phyloP scores from a whole-genome alignment of 208 protist genomes.

The Eutreptiella sp. region DNA sequence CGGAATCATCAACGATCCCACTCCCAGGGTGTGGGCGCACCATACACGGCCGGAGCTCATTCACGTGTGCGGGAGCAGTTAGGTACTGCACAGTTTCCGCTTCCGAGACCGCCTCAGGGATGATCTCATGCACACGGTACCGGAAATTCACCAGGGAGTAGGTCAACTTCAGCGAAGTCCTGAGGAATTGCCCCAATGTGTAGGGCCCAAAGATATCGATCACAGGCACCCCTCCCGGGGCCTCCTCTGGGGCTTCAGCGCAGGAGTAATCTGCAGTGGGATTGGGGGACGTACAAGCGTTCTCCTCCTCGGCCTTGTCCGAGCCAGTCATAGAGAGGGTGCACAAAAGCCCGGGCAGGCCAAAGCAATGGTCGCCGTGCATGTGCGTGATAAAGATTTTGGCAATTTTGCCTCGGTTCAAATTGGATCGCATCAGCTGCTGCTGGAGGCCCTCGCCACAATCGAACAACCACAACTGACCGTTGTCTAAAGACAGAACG shows the following conservation, averaged over 20 bases:
- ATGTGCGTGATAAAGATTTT: conserved; percentile 31
- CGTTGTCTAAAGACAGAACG: neutral
- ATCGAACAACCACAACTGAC: conserved; percentile 20
- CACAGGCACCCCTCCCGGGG: neutral
- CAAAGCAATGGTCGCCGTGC: conserved; percentile 26
- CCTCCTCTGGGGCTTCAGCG: neutral
- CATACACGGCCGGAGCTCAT: neutral
- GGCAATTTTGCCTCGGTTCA: conserved; percentile 7
- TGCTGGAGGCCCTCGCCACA: conserved; percentile 29
- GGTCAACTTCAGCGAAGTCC: neutral
- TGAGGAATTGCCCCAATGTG: neutral
- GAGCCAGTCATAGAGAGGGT: neutral
- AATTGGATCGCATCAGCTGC: neutral
- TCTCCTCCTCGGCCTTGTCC: too few species aligned
- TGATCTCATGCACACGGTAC: conserved; percentile 1
- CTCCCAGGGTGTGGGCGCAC: neutral
- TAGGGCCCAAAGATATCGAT: neutral
- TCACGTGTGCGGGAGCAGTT: too few species aligned
- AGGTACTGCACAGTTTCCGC: too few species aligned
- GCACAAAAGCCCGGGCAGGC: conserved; percentile 25
- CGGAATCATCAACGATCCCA: too few species aligned
- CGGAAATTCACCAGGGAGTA: neutral
- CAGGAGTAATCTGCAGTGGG: neutral
- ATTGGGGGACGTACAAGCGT: too few species aligned
- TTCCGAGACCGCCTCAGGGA: neutral